These are phyloP conservation scores for Mucor circinelloides DNA, from an alignment of 371 early-diverging fungal genomes.

Conservation along the genomic window DNA sequence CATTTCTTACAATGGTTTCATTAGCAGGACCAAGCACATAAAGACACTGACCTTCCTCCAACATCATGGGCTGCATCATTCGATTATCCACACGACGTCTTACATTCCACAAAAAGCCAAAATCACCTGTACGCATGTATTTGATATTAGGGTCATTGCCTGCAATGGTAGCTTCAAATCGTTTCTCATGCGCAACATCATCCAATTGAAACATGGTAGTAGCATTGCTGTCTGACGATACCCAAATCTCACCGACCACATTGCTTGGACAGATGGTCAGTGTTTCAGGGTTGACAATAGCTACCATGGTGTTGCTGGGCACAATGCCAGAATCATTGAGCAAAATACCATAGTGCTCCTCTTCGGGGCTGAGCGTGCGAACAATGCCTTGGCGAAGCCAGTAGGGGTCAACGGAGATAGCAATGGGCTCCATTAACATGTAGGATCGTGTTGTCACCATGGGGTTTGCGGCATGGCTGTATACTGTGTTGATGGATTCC, in stretches of 20 bases:
- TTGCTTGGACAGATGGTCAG: constrained; percentile 66
- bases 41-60: constrained; percentile 69
- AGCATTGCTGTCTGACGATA: constrained; percentile 69
- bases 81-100: constrained; percentile 39
- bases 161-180: constrained; percentile 55
- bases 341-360: constrained; percentile 59
- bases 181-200: constrained; percentile 22
- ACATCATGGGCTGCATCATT: constrained; percentile 35
- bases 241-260: constrained; percentile 89
- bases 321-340: constrained; percentile 84
- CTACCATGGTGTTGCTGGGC: constrained; percentile 78
- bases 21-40: constrained; percentile 77
- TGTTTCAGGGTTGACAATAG: constrained; percentile 82
- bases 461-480: constrained; percentile 76
- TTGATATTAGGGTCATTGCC: constrained; percentile 66
- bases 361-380: constrained; percentile 54
- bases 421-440: constrained; percentile 70
- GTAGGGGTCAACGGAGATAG: constrained; percentile 63
- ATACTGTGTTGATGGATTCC: constrained; percentile 69
- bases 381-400: constrained; percentile 72
- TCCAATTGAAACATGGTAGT: constrained; percentile 43
- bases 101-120: constrained; percentile 81
- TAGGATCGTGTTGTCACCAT: constrained; percentile 82
- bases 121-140: constrained; percentile 84
- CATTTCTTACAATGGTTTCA: constrained; percentile 75